A percentile compares a stretch with the other conserved stretches of the same genome.
These are phyloP conservation scores for Coemansia sp. DNA, from an alignment of 192 early-diverging fungal species.

Conservation along the genomic window DNA sequence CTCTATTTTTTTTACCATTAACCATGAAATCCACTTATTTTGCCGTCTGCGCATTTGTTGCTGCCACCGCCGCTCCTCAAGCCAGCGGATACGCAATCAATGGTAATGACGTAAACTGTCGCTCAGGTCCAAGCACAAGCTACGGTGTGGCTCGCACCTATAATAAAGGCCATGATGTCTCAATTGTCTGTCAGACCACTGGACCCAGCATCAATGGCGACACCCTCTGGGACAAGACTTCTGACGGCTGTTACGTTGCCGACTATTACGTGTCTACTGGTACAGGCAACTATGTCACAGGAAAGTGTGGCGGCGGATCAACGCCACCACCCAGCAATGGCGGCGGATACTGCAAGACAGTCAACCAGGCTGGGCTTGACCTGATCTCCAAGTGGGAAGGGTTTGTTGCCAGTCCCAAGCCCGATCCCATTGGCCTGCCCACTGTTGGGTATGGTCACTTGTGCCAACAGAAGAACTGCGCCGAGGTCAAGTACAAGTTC, in stretches of 20 bases:
- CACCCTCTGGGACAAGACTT: slow-evolving; percentile 2
- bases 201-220: not conserved
- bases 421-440: slow-evolving; percentile 53
- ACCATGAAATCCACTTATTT: not conserved
- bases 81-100: slow-evolving; percentile 1
- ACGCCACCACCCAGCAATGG: not conserved
- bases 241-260: not conserved
- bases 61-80: not conserved
- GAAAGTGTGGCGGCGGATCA: slow-evolving; percentile 15
- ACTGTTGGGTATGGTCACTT: slow-evolving; percentile 53
- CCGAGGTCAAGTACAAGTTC: slow-evolving; percentile 36
- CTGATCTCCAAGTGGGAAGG: slow-evolving; percentile 46
- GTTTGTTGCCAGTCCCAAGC: slow-evolving; percentile 42
- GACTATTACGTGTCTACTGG: slow-evolving; percentile 12
- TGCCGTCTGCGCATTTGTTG: not conserved
- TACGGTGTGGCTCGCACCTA: not conserved
- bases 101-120: slow-evolving; percentile 15
- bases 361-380: slow-evolving; percentile 35
- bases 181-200: not conserved
- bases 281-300: slow-evolving; percentile 20
- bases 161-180: not conserved
- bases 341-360: not conserved
- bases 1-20: no score
- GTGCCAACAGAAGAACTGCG: slow-evolving; percentile 32
- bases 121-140: slow-evolving; percentile 14